Base-by-base conservation (phyloP, 345 rosid genomes). In the Salix suchowensis region DNA sequence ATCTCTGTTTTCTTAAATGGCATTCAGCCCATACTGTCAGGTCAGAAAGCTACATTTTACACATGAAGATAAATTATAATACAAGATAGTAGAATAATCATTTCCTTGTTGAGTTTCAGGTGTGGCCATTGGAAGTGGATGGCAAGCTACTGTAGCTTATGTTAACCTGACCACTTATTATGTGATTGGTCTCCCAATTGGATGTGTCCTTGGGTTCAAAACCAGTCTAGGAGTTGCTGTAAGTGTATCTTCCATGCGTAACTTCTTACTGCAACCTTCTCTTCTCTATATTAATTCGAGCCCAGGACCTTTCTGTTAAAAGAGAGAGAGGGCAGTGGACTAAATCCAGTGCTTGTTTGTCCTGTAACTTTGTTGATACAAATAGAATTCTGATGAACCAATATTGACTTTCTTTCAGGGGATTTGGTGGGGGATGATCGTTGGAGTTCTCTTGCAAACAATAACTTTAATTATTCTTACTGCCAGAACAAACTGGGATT, bases 41-140 rank as follows among this genome's bases (percentile, higher is more conserved):
- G 98, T 91, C 36, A 14, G 30, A 6, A 37, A 54, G 6, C 2
- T 36, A 64, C 1, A 52, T 76, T 58, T n/a, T n/a, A 42, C 2
- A 7, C 19, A 7, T 26, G 23, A 5, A 36, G 11, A 34, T 19
- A 44, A 34, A 2, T 66, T 28, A 30, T 30, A 30, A 30, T 30
- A 30, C 32, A 30, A 30, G 32, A 30, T 9, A 58, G 23, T n/a
- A 58, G 28, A 58, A 2, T 9, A n/a, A 58, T n/a, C 62, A 10
- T 58, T 58, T 55, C 12, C 8, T 6, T 13, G 24, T 65, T 60
- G 50, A 50, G 52, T 44, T 60, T 32, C 78, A 88, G 98, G 98
- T n/a, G 99, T 96, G 78, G 99, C 99, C 18, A 91, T 96, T 77
- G 99, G 99, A 21, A 91, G 98, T 73, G 97, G 99, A 19, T 91